phyloP scores from a whole-genome alignment of 805 yeast species.

The Starmerella powellii region DNA sequence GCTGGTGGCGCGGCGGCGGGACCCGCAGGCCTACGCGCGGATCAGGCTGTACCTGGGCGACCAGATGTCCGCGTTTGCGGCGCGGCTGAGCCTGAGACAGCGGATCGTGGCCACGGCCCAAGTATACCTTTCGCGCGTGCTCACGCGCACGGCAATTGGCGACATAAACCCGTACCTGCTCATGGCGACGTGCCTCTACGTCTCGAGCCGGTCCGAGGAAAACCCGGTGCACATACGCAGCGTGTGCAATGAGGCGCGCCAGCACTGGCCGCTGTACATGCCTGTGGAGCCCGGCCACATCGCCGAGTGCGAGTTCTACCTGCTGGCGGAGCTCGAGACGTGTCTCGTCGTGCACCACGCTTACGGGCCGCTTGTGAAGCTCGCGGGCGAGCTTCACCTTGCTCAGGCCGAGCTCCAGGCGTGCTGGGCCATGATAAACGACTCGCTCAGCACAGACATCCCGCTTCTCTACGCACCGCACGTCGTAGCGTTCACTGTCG shows the following conservation, averaged over 20 bases:
- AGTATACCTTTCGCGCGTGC: conserved; percentile 65
- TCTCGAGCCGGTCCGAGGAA: conserved; percentile 91
- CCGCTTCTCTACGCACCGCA: conserved; percentile 82
- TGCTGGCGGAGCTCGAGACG: conserved; percentile 65
- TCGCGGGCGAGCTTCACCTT: conserved; percentile 45
- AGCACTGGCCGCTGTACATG: conserved; percentile 87
- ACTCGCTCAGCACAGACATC: conserved; percentile 76
- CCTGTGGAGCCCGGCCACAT: conserved; percentile 83
- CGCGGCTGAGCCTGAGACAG: conserved; percentile 67
- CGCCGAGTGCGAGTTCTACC: conserved; percentile 90
- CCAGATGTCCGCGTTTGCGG: conserved; percentile 60
- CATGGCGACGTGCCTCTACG: conserved; percentile 72
- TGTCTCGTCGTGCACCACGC: conserved; percentile 34
- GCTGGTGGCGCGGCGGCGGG: conserved; percentile 35
- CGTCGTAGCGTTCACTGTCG: conserved; percentile 65
- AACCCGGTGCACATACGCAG: conserved; percentile 87
- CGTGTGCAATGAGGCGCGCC: conserved; percentile 70
- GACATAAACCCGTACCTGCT: conserved; percentile 75
- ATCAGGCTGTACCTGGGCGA: conserved; percentile 61
- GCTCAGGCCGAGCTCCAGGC: conserved; percentile 54
- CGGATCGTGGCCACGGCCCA: conserved; percentile 82
- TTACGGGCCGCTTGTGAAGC: conserved; percentile 29
- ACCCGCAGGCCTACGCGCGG: conserved; percentile 25
- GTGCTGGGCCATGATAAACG: conserved; percentile 83
- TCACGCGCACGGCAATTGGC: conserved; percentile 45